phyloP scores from a whole-genome alignment of 225 moss, liverwort and hornwort genomes.

The Polytrichum commune region DNA sequence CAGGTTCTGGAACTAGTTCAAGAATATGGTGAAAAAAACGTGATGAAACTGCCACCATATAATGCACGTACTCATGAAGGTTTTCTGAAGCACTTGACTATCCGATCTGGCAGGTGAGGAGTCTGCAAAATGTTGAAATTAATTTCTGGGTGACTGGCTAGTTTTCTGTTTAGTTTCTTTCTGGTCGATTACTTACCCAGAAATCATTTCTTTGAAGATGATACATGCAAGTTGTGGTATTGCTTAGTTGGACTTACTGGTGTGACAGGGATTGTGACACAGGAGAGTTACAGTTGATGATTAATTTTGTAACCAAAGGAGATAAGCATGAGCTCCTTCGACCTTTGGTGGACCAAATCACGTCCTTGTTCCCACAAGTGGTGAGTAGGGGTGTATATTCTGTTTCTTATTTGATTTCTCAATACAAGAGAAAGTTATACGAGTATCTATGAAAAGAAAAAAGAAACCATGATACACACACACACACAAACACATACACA shows the following conservation, averaged over 20 bases:
- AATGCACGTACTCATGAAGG: conserved; percentile 74
- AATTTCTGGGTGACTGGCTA: too few species aligned
- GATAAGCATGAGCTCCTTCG: conserved; percentile 71
- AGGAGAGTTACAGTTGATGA: conserved; percentile 82
- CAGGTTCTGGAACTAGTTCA: conserved; percentile 82
- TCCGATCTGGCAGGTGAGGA: conserved; percentile 90
- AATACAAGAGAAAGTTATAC: too few species aligned
- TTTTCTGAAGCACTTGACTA: conserved; percentile 85
- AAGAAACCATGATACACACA: not conserved
- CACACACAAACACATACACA: too few species aligned
- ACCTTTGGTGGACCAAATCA: conserved; percentile 70
- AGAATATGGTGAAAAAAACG: conserved; percentile 60
- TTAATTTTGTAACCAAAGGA: conserved; percentile 87
- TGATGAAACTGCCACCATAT: conserved; percentile 66
- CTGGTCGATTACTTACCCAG: too few species aligned
- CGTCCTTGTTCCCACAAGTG: conserved; percentile 75
- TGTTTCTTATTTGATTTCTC: conserved; percentile 3
- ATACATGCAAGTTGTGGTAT: not conserved
- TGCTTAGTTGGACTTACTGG: not conserved
- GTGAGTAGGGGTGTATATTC: conserved; percentile 25
- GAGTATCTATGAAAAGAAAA: too few species aligned
- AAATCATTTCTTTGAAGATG: not conserved
- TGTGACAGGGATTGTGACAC: conserved; percentile 65
- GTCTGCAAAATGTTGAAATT: not conserved
- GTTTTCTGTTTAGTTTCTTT: too few species aligned